Evolutionary conservation across 176 grass and related monocot genomes (phyloP).

Genomic region (Aegilops longissima): DNA sequence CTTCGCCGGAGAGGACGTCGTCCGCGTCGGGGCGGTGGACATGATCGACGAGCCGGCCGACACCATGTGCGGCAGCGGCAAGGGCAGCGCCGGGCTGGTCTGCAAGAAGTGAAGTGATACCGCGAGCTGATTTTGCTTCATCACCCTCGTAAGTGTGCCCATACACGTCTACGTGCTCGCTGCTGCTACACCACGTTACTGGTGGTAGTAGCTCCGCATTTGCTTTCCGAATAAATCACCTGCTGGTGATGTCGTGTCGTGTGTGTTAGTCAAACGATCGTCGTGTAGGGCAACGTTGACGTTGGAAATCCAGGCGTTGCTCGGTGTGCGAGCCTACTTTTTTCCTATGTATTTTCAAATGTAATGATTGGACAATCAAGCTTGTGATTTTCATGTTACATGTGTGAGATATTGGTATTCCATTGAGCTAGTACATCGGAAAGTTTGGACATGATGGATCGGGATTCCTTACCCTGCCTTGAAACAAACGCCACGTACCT

Average conservation of each 20-base stretch:
- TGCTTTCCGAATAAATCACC: conserved; percentile 26
- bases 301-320: conserved; percentile 4
- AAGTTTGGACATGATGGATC: background rate
- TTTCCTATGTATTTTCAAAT: background rate
- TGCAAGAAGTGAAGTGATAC: conserved; percentile 50
- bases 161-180: conserved; percentile 11
- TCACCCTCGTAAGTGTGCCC: background rate
- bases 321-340: background rate
- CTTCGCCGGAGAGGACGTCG: conserved; percentile 27
- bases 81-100: conserved; percentile 42
- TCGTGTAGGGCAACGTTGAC: background rate
- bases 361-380: background rate
- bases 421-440: too few species aligned
- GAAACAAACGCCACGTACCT: background rate
- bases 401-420: too few species aligned
- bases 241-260: background rate
- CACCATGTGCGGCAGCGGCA: conserved; percentile 38
- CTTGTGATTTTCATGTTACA: background rate
- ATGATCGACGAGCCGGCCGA: conserved; percentile 26
- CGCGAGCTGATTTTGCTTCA: background rate
- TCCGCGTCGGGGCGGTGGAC: background rate
- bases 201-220: background rate
- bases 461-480: background rate
- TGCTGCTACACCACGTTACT: conserved; percentile 16
- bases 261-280: background rate